phyloP scores from a whole-genome alignment of 2,329 filamentous ascomycete species.

The Botrytis tulipae region DNA sequence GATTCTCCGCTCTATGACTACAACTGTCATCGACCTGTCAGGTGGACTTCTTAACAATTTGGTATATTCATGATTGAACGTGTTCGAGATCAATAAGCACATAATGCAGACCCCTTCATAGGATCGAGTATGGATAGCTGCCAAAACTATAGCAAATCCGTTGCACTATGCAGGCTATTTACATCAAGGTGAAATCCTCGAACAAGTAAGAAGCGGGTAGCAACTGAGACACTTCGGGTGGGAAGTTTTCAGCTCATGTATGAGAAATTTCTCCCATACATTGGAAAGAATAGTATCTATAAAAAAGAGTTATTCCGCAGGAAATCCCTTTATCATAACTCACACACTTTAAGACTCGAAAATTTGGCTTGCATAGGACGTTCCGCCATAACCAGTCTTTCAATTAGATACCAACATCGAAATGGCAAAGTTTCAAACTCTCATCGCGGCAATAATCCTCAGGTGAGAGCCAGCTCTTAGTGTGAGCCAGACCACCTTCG shows the following conservation, averaged over 20 bases:
- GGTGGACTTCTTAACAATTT: too few relatives aligned
- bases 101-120: not conserved
- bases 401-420: not conserved
- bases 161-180: conserved; percentile 4
- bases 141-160: not conserved
- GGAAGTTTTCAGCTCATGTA: conserved; percentile 2
- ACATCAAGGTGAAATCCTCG: not conserved
- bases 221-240: not conserved
- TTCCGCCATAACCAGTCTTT: not conserved
- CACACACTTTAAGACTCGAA: not conserved
- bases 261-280: not conserved
- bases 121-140: not conserved
- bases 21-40: too few relatives aligned
- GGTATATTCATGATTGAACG: not conserved
- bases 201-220: not conserved
- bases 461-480: not conserved
- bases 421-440: conserved; percentile 6
- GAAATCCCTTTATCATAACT: not conserved
- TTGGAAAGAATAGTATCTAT: not conserved
- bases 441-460: not conserved
- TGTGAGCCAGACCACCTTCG: not conserved
- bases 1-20: too few relatives aligned
- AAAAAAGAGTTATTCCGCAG: not conserved
- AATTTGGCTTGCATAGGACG: not conserved
- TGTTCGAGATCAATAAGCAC: not conserved